Evolutionary conservation across 257 asterid genomes (phyloP), one percentile per base, ranked within the genome.

Genomic region (Solanum habrochaites): DNA sequence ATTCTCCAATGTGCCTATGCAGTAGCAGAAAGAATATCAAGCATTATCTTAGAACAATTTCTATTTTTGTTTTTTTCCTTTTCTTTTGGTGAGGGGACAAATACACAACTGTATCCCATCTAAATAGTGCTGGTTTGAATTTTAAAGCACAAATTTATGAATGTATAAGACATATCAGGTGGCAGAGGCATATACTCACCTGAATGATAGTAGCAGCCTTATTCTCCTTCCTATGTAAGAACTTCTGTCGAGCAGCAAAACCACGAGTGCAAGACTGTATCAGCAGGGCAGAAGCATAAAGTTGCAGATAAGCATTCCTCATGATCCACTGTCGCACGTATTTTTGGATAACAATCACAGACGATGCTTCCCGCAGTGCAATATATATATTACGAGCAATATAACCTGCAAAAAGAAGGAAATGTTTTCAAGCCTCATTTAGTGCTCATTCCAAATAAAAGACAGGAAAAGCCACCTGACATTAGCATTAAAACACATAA

Each of bases 1-100:
- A 93, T 94, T 91, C 98, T 93, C 99, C 99, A 97, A 86, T 88
- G 88, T 84, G 98, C 98, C 99, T 97, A 89, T 75, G 84, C 56
- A 87, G 86, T 87, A 62, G 88, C 45, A 89, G 89, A 87, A 29
- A 81, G 29, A 81, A 29, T 81, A 81, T 81, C 45, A 11, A 29
- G 6, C 43, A 31, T 81, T 81, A 81, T 60, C 85, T 49, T 49
- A 81, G 84, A 78, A 81, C 45, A 81, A 49, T 81, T 31, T 31
- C 29, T 6, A 29, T 18, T 80, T 47, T 47, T 23, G 0, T 77
- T 23, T 77, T 25, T 77, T 4, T 2, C 49, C 29, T 23, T 42
- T 11, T n/a, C 20, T 43, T 12, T 77, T 42, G 25, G 12, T 4
- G 21, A 16, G 37, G 37, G 35, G 39, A 11, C 16, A 43, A 40